Conservation (phyloP, 805 yeast species). For the Wickerhamiella australiensis region DNA sequence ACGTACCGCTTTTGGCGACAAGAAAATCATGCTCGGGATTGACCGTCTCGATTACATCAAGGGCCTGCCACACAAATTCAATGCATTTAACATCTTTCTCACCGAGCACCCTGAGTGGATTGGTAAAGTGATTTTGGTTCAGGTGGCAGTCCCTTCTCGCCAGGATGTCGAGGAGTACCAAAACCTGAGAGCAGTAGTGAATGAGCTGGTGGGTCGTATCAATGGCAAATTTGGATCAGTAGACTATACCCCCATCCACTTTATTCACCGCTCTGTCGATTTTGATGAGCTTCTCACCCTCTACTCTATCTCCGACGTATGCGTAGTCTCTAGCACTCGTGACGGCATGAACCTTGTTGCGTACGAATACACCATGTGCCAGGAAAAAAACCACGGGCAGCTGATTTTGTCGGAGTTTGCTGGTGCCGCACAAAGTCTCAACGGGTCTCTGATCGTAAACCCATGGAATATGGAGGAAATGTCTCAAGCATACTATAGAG, state of each 20-base stretch:
- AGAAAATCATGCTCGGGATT: constrained; percentile 88
- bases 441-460: constrained; percentile 86
- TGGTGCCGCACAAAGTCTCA: constrained; percentile 97
- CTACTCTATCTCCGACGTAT: constrained; percentile 76
- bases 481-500: constrained; percentile 72
- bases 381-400: constrained; percentile 71
- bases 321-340: constrained; percentile 85
- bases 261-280: constrained; percentile 81
- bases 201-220: constrained; percentile 91
- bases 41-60: constrained; percentile 93
- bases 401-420: constrained; percentile 88
- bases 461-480: constrained; percentile 98
- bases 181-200: constrained; percentile 80
- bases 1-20: constrained; percentile 53
- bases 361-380: constrained; percentile 95
- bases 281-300: constrained; percentile 86
- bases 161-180: constrained; percentile 98
- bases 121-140: constrained; percentile 90
- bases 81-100: constrained; percentile 87
- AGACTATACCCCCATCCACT: constrained; percentile 95
- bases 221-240: constrained; percentile 94
- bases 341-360: constrained; percentile 98
- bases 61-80: constrained; percentile 95
- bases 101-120: constrained; percentile 96
- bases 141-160: constrained; percentile 94